Evolutionary conservation across 106 monocot species (phyloP).

Genomic region (Dioscorea alata): DNA sequence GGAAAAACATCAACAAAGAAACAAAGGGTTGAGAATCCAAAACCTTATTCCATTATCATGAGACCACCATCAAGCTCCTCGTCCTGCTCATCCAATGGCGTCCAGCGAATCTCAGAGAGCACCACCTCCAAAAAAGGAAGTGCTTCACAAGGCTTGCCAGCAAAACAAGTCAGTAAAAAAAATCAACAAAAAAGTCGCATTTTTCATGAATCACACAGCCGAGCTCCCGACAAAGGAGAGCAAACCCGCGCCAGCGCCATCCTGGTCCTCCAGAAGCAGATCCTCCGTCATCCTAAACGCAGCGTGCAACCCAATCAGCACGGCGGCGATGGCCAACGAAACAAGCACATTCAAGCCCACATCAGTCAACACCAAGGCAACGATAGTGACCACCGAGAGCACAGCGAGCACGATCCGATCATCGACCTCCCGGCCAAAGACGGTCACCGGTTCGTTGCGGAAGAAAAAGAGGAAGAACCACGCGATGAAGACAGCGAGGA

Average conservation of each 20-base stretch:
- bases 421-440: constrained; percentile 38
- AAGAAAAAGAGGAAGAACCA: constrained; percentile 78
- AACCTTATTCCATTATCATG: too few species aligned
- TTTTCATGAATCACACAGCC: not conserved
- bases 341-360: constrained; percentile 68
- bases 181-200: too few species aligned
- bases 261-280: constrained; percentile 61
- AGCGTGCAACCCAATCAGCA: constrained; percentile 51
- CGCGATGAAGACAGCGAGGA: constrained; percentile 48
- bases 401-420: constrained; percentile 51
- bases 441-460: constrained; percentile 50
- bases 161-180: too few species aligned
- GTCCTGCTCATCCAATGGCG: too few species aligned
- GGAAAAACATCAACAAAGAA: too few species aligned
- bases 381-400: constrained; percentile 49
- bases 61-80: too few species aligned
- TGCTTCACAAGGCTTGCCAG: too few species aligned
- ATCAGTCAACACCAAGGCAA: constrained; percentile 48
- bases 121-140: too few species aligned
- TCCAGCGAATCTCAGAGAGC: too few species aligned
- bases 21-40: too few species aligned
- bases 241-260: constrained; percentile 41
- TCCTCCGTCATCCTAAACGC: constrained; percentile 61
- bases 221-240: constrained; percentile 50
- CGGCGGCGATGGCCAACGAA: constrained; percentile 33